These are phyloP conservation scores for Novymonas esmeraldas DNA, from an alignment of 208 protist genomes.

Conservation along the genomic window DNA sequence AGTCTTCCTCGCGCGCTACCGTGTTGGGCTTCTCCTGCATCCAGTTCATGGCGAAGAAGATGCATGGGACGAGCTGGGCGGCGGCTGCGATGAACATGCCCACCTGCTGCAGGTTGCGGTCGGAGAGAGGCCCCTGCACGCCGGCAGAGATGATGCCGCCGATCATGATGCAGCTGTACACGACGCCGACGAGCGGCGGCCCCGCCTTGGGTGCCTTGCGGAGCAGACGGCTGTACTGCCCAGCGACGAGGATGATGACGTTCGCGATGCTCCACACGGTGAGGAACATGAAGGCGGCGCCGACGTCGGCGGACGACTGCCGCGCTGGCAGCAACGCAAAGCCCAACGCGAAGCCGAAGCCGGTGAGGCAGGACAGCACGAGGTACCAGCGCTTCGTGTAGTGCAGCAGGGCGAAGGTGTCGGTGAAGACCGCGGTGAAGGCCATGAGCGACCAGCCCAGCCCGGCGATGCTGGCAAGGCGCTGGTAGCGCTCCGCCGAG, in stretches of 20 bases:
- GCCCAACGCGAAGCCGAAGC: constrained; percentile 22
- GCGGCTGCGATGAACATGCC: constrained; percentile 36
- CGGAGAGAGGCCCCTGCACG: constrained; percentile 49
- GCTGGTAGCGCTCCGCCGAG: constrained; percentile 36
- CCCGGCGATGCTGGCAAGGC: constrained; percentile 30
- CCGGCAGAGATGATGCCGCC: constrained; percentile 38
- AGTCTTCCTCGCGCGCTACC: constrained; percentile 38
- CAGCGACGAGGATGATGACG: constrained; percentile 58
- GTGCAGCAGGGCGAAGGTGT: constrained; percentile 42
- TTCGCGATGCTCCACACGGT: constrained; percentile 36
- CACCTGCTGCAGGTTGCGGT: constrained; percentile 24
- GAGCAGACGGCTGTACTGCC: constrained; percentile 61
- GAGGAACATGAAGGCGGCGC: constrained; percentile 44
- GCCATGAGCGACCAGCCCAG: constrained; percentile 60
- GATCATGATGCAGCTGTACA: constrained; percentile 44
- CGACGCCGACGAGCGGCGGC: constrained; percentile 45
- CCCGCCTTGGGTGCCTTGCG: constrained; percentile 32
- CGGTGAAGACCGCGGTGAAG: constrained; percentile 41
- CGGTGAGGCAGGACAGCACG: constrained; percentile 31
- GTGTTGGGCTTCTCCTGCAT: constrained; percentile 45
- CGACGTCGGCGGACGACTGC: constrained; percentile 25
- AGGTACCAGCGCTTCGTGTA: constrained; percentile 67
- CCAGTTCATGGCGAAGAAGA: constrained; percentile 60
- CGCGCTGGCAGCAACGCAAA: constrained; percentile 42
- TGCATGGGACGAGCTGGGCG: constrained; percentile 28